Percentiles rank a stretch among this genome's conserved stretches.
Conservation (phyloP, 1,139 yeast species). For the Candida buenavistaensis region DNA sequence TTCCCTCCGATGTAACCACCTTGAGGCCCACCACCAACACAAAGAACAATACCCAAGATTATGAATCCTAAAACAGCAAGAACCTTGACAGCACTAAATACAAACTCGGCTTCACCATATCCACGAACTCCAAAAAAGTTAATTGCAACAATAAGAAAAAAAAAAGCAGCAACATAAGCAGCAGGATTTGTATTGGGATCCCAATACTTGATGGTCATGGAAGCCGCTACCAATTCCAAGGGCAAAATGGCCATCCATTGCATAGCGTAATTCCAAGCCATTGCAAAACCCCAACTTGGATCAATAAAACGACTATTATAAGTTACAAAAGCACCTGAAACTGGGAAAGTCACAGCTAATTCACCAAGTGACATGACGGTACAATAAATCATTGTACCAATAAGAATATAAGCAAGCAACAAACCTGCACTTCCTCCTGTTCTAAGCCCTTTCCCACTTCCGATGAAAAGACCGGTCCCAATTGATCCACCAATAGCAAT, state of each 20-base stretch:
- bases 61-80: conserved; percentile 50
- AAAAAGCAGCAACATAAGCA: conserved; percentile 32
- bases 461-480: conserved; percentile 78
- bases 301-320: conserved; percentile 62
- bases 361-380: conserved; percentile 75
- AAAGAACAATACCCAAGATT: conserved; percentile 67
- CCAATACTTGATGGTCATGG: conserved; percentile 37
- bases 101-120: conserved; percentile 37
- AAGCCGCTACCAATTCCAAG: conserved; percentile 40
- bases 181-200: conserved; percentile 26
- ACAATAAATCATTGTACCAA: conserved; percentile 53
- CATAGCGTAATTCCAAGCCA: conserved; percentile 46
- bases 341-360: conserved; percentile 69
- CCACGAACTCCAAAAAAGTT: conserved; percentile 38
- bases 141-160: conserved; percentile 26
- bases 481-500: conserved; percentile 88
- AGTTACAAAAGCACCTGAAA: conserved; percentile 72
- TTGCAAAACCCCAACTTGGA: conserved; percentile 76
- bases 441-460: conserved; percentile 55
- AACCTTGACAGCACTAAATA: conserved; percentile 31
- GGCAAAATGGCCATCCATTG: conserved; percentile 43
- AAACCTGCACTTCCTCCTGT: conserved; percentile 79
- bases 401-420: conserved; percentile 57
- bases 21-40: conserved; percentile 61
- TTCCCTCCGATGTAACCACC: conserved; percentile 55